Evolutionary conservation across 2,329 filamentous ascomycete genomes (phyloP), one percentile per base, ranked within the genome.

Genomic region (Byssothecium circinans): DNA sequence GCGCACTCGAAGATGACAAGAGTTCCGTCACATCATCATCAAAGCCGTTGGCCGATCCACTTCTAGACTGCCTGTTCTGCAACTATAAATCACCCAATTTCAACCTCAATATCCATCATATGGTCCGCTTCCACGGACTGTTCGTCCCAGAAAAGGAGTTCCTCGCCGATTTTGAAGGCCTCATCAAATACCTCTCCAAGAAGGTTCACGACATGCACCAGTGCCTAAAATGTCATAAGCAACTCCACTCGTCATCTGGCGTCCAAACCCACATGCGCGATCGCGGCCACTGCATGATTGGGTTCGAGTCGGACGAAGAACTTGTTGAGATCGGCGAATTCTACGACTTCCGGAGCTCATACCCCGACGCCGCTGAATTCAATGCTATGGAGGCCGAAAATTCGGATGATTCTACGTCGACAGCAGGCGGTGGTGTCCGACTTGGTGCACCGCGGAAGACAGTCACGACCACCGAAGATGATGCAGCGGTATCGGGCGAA

Each of bases 181-280:
- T 99, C 41, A 74, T 99, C 50, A 79, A 80, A 44, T 86, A 91
- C 53, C 78, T 99, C 12, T 86, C 90, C 63, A 80, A 85, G 54
- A 95, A 91, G 58, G 86, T 99, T 33, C 81, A 86, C 52, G 82
- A 90, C 49, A 83, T 86, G 52, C 84, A 90, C 66, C 86, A 95
- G 70, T 99, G 94, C 69, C 72, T 99, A 38, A 91, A 86, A 67
- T 99, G 94, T 68, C 86, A 88, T 67, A 95, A 94, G 71, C 72
- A 86, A 35, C 89, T 94, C 67, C 83, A 86, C 53, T 91, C 86
- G 11, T 79, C 87, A 0, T 84, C 86, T 47, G 92, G 89, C 15
- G 84, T 91, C 20, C 91, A 96, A 67, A 96, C 91, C 0, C 94
- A 99, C 70, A 99, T 99, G 94, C 86, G 90, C 36, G 94, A 99